Evolutionary conservation across 345 rosid genomes (phyloP).

Genomic region (Lumnitzera littorea): DNA sequence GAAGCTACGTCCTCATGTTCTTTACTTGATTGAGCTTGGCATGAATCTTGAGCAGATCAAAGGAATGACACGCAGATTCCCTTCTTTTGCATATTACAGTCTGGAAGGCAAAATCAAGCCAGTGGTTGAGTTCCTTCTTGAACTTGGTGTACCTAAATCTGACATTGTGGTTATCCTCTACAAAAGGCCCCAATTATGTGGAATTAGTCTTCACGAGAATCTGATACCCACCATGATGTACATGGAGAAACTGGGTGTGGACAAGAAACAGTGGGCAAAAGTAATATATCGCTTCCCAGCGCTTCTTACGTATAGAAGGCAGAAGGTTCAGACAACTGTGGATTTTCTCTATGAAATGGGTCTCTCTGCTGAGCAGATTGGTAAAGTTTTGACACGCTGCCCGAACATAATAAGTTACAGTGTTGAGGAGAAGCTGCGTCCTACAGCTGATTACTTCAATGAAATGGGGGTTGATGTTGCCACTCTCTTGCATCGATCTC

Average conservation of each 20-base stretch:
- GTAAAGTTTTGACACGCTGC: slow-evolving; percentile 62
- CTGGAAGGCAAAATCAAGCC: slow-evolving; percentile 85
- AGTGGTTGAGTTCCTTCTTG: slow-evolving; percentile 70
- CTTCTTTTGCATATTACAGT: slow-evolving; percentile 80
- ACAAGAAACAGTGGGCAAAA: slow-evolving; percentile 83
- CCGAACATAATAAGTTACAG: slow-evolving; percentile 76
- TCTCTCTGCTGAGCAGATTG: slow-evolving; percentile 50
- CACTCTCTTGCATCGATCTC: slow-evolving; percentile 59
- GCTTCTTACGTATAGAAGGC: slow-evolving; percentile 71
- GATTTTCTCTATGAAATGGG: slow-evolving; percentile 71
- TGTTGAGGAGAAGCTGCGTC: slow-evolving; percentile 74
- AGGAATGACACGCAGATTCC: slow-evolving; percentile 57
- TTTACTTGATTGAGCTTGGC: slow-evolving; percentile 77
- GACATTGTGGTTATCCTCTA: slow-evolving; percentile 49
- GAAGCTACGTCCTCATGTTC: slow-evolving; percentile 55
- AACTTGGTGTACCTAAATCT: slow-evolving; percentile 69
- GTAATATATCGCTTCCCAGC: slow-evolving; percentile 76
- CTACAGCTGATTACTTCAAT: slow-evolving; percentile 60
- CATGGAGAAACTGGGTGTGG: slow-evolving; percentile 68
- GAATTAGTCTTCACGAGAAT: slow-evolving; percentile 69
- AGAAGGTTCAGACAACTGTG: slow-evolving; percentile 48
- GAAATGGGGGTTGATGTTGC: slow-evolving; percentile 59
- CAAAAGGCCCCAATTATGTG: slow-evolving; percentile 85
- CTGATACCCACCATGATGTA: slow-evolving; percentile 72
- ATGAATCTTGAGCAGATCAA: slow-evolving; percentile 75